Percentiles rank a stretch among this genome's conserved stretches.
These are phyloP conservation scores for Trichoderma guizhouense DNA, from an alignment of 2,329 filamentous ascomycete species.

Conservation along the genomic window DNA sequence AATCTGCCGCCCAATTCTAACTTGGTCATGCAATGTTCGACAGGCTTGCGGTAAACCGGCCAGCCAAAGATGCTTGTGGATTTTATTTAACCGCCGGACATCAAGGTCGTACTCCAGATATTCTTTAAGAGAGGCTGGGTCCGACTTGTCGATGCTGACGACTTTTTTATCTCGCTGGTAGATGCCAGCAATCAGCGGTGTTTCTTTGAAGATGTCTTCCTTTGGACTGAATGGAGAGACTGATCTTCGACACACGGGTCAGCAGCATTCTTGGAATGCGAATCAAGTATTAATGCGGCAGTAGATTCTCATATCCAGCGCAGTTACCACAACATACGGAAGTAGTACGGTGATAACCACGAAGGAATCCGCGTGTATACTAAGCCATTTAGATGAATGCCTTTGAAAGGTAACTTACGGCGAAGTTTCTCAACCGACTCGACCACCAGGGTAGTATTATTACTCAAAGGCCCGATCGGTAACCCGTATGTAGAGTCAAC, in stretches of 20 bases:
- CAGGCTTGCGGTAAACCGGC: neutral
- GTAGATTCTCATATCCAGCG: neutral
- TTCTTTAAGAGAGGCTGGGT: fast-evolving
- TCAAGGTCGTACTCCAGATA: neutral
- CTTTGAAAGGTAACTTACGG: neutral
- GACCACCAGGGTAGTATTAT: neutral
- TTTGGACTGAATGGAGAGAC: neutral
- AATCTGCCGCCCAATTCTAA: neutral
- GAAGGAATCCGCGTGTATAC: neutral
- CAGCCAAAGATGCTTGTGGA: slow-evolving; percentile 11
- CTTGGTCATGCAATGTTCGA: neutral
- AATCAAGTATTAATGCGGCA: neutral
- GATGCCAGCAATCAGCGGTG: neutral
- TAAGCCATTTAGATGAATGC: neutral
- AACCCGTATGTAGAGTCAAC: neutral
- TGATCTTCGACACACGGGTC: neutral
- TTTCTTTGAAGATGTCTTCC: neutral
- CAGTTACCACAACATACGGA: neutral
- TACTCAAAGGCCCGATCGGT: neutral
- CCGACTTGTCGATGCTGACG: neutral
- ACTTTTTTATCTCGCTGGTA: neutral
- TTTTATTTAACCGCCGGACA: neutral
- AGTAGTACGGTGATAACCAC: neutral
- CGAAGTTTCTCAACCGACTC: neutral
- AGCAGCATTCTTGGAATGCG: neutral